Evolutionary conservation across 768 basidiomycete species (phyloP).

Genomic region (Xanthoconium purpureum): DNA sequence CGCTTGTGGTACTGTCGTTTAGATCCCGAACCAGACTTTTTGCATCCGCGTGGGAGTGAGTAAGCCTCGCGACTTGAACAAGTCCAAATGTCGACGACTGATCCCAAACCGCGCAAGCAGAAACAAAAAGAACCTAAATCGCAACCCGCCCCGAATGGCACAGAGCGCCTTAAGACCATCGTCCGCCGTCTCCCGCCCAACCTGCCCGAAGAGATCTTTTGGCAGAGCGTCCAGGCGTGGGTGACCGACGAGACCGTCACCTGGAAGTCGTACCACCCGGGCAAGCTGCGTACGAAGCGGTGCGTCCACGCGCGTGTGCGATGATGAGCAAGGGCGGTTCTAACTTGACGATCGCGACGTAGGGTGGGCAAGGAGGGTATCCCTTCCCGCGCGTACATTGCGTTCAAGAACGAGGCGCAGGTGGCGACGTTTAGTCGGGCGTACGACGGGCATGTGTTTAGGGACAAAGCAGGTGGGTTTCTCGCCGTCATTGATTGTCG

Average conservation of each 20-base stretch:
- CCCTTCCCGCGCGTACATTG: conserved; percentile 87
- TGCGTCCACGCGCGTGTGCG: conserved; percentile 30
- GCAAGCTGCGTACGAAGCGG: conserved; percentile 66
- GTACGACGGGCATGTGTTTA: conserved; percentile 90
- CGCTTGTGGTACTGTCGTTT: neutral
- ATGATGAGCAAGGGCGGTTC: neutral
- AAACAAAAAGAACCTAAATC: conserved; percentile 34
- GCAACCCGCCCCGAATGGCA: conserved; percentile 28
- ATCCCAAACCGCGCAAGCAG: conserved; percentile 24
- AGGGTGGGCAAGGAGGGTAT: conserved; percentile 84
- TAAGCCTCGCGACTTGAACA: neutral
- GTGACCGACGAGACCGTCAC: conserved; percentile 66
- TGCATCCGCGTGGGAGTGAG: neutral
- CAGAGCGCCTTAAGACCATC: conserved; percentile 78
- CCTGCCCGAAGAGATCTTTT: conserved; percentile 89
- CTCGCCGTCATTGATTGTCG: too few species aligned
- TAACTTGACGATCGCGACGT: neutral
- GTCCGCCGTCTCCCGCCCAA: conserved; percentile 88
- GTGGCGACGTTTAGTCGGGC: conserved; percentile 73
- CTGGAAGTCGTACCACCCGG: conserved; percentile 67
- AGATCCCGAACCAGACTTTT: neutral
- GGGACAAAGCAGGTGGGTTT: conserved; percentile 81
- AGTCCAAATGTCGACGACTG: neutral
- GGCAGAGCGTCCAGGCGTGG: conserved; percentile 87
- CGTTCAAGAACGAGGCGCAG: conserved; percentile 74